Percentiles rank a stretch among this genome's conserved stretches.
phyloP scores from a whole-genome alignment of 1,284 basidiomycete species.

The Porogramme epimiltina region DNA sequence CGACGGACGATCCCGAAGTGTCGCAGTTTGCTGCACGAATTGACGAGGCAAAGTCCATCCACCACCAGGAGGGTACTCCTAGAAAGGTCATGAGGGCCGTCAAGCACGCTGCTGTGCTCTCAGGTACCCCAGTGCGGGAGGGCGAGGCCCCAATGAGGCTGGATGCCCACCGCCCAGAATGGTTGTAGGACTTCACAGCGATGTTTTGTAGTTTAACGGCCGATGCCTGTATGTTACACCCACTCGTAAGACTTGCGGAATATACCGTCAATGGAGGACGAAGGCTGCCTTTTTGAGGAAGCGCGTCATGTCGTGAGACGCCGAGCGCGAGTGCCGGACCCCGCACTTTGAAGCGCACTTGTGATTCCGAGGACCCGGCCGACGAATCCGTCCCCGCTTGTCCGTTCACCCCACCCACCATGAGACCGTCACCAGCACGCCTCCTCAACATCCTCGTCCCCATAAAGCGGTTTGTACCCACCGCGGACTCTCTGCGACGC shows the following conservation, averaged over 20 bases:
- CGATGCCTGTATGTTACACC: too few species aligned
- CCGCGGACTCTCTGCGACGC: background rate
- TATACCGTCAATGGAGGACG: too few species aligned
- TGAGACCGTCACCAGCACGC: conserved; percentile 74
- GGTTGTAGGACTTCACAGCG: too few species aligned
- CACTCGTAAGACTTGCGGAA: too few species aligned
- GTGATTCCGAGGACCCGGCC: background rate
- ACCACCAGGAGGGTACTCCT: conserved; percentile 11
- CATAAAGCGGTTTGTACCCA: conserved; percentile 73
- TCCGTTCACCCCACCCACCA: conserved; percentile 31
- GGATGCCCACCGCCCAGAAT: conserved; percentile 34
- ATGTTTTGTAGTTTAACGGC: too few species aligned
- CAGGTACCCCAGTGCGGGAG: conserved; percentile 45
- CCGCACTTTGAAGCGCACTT: background rate
- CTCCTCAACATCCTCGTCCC: conserved; percentile 90
- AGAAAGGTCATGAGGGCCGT: conserved; percentile 43
- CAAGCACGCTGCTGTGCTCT: conserved; percentile 49
- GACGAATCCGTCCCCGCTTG: background rate
- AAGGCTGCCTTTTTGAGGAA: background rate
- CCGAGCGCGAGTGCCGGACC: background rate
- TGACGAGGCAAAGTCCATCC: conserved; percentile 20
- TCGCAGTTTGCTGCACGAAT: conserved; percentile 30
- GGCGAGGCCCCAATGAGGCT: conserved; percentile 39
- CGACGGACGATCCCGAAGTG: conserved; percentile 40
- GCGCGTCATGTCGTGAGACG: background rate